Evolutionary conservation across 2,329 filamentous ascomycete genomes (phyloP).

Genomic region (Phaeophleospora eucalypticola): DNA sequence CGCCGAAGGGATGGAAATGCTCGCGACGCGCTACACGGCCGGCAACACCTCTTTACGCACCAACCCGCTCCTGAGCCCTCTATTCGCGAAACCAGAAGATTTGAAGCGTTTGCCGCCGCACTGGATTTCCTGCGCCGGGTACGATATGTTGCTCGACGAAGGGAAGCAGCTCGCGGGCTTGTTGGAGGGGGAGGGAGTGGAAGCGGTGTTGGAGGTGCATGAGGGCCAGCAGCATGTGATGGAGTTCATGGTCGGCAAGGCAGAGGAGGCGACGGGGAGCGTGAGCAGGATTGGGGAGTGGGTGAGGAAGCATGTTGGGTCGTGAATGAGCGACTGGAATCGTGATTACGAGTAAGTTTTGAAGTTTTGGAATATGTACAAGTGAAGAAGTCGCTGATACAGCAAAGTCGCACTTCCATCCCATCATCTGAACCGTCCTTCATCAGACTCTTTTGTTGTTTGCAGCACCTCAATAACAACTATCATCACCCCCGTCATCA

Average conservation of each 20-base stretch:
- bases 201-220: conserved; percentile 44
- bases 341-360: too few relatives aligned
- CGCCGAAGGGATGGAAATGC: conserved; percentile 13
- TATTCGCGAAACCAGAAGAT: conserved; percentile 10
- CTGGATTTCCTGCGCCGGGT: conserved; percentile 50
- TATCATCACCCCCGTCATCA: too few relatives aligned
- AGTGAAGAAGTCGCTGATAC: too few relatives aligned
- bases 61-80: conserved; percentile 20
- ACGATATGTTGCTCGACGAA: conserved; percentile 52
- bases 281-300: conserved; percentile 9
- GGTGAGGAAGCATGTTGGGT: conserved; percentile 5
- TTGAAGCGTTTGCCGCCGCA: conserved; percentile 41
- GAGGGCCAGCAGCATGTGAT: conserved; percentile 41
- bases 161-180: conserved; percentile 48
- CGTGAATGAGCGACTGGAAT: too few relatives aligned
- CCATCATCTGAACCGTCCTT: too few relatives aligned
- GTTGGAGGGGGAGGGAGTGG: conserved; percentile 43
- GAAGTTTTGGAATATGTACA: too few relatives aligned
- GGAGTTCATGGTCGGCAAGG: conserved; percentile 28
- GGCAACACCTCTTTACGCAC: conserved; percentile 10
- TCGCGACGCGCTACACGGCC: conserved; percentile 19
- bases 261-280: conserved; percentile 20
- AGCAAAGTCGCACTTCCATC: too few relatives aligned
- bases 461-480: too few relatives aligned
- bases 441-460: too few relatives aligned